Percentiles rank a stretch among this genome's conserved stretches.
These are phyloP conservation scores for Zygosaccharomyces lentus DNA, from an alignment of 805 yeast species.

Conservation along the genomic window DNA sequence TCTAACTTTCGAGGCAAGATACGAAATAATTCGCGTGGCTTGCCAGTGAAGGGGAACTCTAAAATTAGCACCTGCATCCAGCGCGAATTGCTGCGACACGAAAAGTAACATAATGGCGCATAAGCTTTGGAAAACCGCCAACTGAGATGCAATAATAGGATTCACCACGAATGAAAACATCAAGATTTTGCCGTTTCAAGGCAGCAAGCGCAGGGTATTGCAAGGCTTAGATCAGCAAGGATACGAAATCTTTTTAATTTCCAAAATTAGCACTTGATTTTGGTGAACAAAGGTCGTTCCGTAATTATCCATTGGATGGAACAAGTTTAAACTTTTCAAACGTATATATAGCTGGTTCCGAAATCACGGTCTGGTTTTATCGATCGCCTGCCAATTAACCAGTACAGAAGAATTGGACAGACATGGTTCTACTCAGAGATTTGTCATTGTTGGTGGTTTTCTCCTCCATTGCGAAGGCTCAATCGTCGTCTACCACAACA, in stretches of 20 bases:
- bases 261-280: conserved; percentile 1
- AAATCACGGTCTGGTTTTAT: not conserved
- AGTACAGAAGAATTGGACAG: not conserved
- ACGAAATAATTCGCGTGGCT: conserved; percentile 4
- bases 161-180: not conserved
- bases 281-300: not conserved
- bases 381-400: no score
- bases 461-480: conserved; percentile 2
- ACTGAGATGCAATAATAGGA: not conserved
- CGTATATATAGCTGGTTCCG: not conserved
- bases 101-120: not conserved
- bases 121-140: not conserved
- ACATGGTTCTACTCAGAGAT: conserved; percentile 5
- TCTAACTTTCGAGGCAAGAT: not conserved
- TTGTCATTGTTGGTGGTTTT: conserved; percentile 4
- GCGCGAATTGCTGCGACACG: conserved; percentile 5
- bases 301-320: not conserved
- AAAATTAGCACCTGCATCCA: not conserved
- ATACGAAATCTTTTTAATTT: conserved; percentile 4
- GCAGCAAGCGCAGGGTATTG: not conserved
- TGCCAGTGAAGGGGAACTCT: not conserved
- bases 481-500: conserved; percentile 11
- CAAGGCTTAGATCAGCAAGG: not conserved
- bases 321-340: not conserved
- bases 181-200: conserved; percentile 1